Base-by-base conservation (phyloP, 2,329 filamentous ascomycete species). In the Clonostachys sp. region DNA sequence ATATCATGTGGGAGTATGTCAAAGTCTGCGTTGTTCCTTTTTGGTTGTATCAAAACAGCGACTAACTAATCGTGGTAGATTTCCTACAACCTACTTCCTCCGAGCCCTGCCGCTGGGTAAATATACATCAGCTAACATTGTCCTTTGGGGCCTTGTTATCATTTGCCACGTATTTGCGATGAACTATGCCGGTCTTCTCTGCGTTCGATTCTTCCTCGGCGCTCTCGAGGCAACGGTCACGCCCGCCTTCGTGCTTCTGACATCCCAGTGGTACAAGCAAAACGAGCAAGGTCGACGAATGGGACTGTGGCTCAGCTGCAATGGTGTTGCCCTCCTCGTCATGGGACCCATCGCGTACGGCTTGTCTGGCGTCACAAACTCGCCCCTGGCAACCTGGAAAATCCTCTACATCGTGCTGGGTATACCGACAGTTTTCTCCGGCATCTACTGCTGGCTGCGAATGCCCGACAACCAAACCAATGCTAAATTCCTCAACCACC, bases 401-500 rank as follows among this genome's bases (percentile, higher is more conserved):
- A 47, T 55, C 2, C 45, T 57, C 18, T 64, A 58, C 49, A 57
- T 62, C 16, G 53, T 64, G 9, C 55, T 62, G 5, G 60, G 62
- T 14, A 18, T 60, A 8, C 58, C 61, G 2, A 57, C 61, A 35
- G 24, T 59, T 51, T 49, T 51, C 46, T 44, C 54, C 18, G 38
- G 44, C 42, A 44, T 44, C 48, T 30, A 47, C 44, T 58, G 47
- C 47, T 58, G 46, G 55, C 36, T 74, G 18, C 72, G 75, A 42
- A 80, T 86, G 70, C 83, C 83, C 0, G 82, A 86, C 55, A 81
- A 78, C 0, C 81, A 81, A 0, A 74, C 81, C 62, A 70, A 77
- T 38, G 72, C 79, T 1, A 75, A 73, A 18, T 83, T 81, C 48
- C 64, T 84, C 8, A 68, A 63, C 0, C 69, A 75, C 10, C 65